phyloP scores from a whole-genome alignment of 257 asterid genomes.

The Capsicum pubescens region DNA sequence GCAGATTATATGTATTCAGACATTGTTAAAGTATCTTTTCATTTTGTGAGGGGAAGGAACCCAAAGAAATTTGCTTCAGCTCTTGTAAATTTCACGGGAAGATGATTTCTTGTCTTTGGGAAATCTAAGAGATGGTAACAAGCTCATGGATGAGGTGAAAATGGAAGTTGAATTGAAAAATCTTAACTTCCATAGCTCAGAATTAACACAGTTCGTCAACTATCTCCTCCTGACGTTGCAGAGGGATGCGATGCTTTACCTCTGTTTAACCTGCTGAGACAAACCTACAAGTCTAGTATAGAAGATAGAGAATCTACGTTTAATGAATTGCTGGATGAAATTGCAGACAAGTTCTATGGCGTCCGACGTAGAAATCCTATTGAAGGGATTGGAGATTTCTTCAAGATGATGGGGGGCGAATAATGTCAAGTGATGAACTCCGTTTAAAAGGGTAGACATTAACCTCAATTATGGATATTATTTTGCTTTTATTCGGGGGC shows the following conservation, averaged over 20 bases:
- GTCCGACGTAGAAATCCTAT: slow-evolving; percentile 71
- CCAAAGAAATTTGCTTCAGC: slow-evolving; percentile 86
- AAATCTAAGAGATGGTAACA: background rate
- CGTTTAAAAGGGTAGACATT: too few species aligned
- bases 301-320: slow-evolving; percentile 71
- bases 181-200: slow-evolving; percentile 72
- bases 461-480: too few species aligned
- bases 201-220: slow-evolving; percentile 69
- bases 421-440: too few species aligned
- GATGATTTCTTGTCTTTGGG: slow-evolving; percentile 59
- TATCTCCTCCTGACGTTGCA: slow-evolving; percentile 87
- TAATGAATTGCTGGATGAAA: slow-evolving; percentile 75
- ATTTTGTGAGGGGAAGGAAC: slow-evolving; percentile 85
- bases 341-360: slow-evolving; percentile 85
- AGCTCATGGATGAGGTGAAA: slow-evolving; percentile 66
- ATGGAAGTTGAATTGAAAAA: slow-evolving; percentile 67
- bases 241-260: slow-evolving; percentile 98
- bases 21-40: slow-evolving; percentile 84
- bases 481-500: too few species aligned
- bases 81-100: slow-evolving; percentile 93
- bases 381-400: slow-evolving; percentile 92
- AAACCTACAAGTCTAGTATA: slow-evolving; percentile 64
- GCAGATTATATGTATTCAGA: slow-evolving; percentile 89
- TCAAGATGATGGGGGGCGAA: slow-evolving; percentile 13
- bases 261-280: slow-evolving; percentile 79